Evolutionary conservation across 768 basidiomycete species (phyloP), one percentile per base, ranked within the genome.

Genomic region (Termitomyces sp.): DNA sequence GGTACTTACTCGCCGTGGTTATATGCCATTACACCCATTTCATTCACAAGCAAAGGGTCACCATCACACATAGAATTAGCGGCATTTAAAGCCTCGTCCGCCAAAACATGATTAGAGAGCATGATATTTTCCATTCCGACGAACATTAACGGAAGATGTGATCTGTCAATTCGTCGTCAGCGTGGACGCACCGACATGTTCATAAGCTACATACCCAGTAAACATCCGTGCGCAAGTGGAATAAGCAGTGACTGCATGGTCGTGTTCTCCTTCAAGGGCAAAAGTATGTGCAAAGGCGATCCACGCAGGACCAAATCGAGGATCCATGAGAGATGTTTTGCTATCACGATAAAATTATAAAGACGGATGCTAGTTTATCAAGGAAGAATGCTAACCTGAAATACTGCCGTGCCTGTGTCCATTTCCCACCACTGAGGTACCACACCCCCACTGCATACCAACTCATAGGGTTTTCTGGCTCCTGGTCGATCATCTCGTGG

Each of bases 401-500:
- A 69, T 95, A 98, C 63, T 95, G 87, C 65, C 96, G 78, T 3
- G 95, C 93, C 66, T 96, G 92, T 12, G 86, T 77, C 89, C 91
- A 99, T 67, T 95, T 92, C 53, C 83, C 82, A 32, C 86, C 85
- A 35, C 87, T 83, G 57, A 96, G 82, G 73, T 99, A 98, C 91
- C 95, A 99, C 23, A 98, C 86, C 0, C 95, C 97, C 26, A 98
- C 97, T 4, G 97, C 93, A 72, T 98, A 99, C 97, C 97, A 99
- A 65, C 93, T 95, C 55, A 93, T 83, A 0, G 94, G 87, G 46
- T 91, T 89, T 68, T 95, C 92, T 0, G 97, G 95, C 69, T 98
- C 95, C 50, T 85, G 85, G 56, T 98, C 93, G 18, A 98, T 95
- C 70, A 99, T 83, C 68, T 97, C 93, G 67, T 98, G 97, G 0